Percentiles rank a stretch among this genome's conserved stretches.
Evolutionary conservation across 2,329 filamentous ascomycete species (phyloP).

Genomic region (Fusarium succisae): DNA sequence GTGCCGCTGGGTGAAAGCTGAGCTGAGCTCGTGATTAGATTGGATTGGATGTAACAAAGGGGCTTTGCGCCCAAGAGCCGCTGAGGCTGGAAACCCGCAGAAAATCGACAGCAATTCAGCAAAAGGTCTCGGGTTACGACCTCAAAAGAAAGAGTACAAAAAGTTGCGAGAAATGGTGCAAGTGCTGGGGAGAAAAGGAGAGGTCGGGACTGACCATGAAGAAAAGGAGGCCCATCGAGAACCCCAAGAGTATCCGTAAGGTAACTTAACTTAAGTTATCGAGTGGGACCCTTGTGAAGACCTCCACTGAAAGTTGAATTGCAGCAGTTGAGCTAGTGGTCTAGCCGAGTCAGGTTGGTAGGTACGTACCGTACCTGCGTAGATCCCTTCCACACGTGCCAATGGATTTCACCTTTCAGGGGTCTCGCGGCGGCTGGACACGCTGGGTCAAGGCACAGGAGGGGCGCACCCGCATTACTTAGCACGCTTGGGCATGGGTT

Average conservation of each 20-base stretch:
- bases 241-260: not conserved
- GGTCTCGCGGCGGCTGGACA: constrained; percentile 20
- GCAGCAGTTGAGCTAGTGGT: constrained; percentile 21
- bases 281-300: constrained; percentile 33
- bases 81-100: constrained; percentile 3
- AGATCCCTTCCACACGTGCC: constrained; percentile 9
- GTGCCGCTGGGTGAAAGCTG: not conserved
- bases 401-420: constrained; percentile 3
- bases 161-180: constrained; percentile 8
- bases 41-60: constrained; percentile 30
- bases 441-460: constrained; percentile 19
- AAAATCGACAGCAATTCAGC: constrained; percentile 9
- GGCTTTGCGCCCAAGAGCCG: constrained; percentile 21
- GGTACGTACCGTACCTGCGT: constrained; percentile 21
- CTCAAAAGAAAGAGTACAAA: not conserved
- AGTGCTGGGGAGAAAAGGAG: constrained; percentile 27
- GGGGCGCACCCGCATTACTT: constrained; percentile 28
- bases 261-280: constrained; percentile 14
- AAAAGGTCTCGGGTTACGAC: not conserved
- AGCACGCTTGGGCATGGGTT: constrained; percentile 6
- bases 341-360: constrained; percentile 14
- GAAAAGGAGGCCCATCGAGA: constrained; percentile 43
- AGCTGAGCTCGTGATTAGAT: constrained; percentile 14
- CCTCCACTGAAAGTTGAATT: constrained; percentile 34
- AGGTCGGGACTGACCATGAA: constrained; percentile 33